These are phyloP conservation scores for Chrysosporium queenslandicum DNA, from an alignment of 2,329 filamentous ascomycete species.

Conservation along the genomic window DNA sequence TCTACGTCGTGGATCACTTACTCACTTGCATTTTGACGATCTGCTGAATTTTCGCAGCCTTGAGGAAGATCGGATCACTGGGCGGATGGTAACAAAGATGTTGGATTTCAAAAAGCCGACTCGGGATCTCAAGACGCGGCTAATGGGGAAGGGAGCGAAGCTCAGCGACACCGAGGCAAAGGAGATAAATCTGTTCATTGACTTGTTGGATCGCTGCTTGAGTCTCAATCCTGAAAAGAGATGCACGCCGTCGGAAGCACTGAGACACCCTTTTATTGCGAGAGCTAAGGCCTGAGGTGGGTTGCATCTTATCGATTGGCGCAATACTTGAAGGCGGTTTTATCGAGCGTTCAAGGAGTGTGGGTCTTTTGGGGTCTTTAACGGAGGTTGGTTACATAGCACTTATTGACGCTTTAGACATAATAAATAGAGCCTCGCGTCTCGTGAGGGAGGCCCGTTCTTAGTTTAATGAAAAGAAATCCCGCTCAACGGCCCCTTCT, in stretches of 20 bases:
- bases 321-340: not conserved
- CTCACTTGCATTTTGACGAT: constrained; percentile 72
- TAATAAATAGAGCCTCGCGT: not conserved
- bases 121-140: constrained; percentile 68
- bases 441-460: not conserved
- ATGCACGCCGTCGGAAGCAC: constrained; percentile 72
- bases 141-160: constrained; percentile 60
- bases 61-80: constrained; percentile 77
- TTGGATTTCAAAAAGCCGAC: constrained; percentile 55
- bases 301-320: not conserved
- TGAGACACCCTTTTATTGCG: constrained; percentile 76
- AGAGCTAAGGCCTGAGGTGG: constrained; percentile 9
- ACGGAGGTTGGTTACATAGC: too few relatives aligned
- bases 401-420: not conserved
- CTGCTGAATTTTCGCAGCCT: constrained; percentile 72
- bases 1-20: constrained; percentile 69
- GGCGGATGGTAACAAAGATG: constrained; percentile 53
- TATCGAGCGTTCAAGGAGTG: not conserved
- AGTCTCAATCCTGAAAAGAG: constrained; percentile 87
- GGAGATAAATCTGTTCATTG: constrained; percentile 73
- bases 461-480: not conserved
- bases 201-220: constrained; percentile 79
- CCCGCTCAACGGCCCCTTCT: not conserved
- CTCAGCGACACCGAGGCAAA: constrained; percentile 64
- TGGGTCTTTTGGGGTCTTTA: too few relatives aligned